Percentiles rank a stretch among this genome's conserved stretches.
phyloP scores from a whole-genome alignment of 2,329 filamentous ascomycete species.

The Neonectria ditissima region DNA sequence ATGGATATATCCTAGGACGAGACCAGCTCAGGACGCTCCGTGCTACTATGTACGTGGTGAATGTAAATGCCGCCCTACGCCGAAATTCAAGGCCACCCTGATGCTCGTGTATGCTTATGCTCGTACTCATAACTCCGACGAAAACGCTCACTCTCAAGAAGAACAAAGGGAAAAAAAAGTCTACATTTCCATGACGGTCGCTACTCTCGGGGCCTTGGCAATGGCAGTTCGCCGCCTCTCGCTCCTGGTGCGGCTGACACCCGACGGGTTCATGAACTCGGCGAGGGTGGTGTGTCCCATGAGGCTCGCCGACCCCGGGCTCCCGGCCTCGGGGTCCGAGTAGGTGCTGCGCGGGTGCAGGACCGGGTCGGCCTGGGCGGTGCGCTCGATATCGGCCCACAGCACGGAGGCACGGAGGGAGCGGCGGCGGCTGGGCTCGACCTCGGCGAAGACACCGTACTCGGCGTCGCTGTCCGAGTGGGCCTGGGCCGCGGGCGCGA shows the following conservation, averaged over 20 bases:
- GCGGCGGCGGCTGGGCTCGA: conserved; percentile 11
- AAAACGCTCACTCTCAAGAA: background rate
- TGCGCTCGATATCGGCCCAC: conserved; percentile 8
- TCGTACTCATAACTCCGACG: background rate
- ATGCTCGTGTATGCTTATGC: background rate
- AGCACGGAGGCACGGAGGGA: conserved; percentile 11
- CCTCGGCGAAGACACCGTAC: conserved; percentile 42
- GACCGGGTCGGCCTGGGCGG: conserved; percentile 4
- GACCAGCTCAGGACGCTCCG: background rate
- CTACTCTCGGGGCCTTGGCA: background rate
- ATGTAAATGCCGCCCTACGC: background rate
- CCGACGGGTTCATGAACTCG: background rate
- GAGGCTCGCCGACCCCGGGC: background rate
- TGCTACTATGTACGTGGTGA: background rate
- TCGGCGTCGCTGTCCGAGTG: conserved; percentile 30
- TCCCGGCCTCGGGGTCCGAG: background rate
- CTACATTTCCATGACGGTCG: conserved; percentile 4
- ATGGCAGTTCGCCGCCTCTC: background rate
- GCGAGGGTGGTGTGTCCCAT: background rate
- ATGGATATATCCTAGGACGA: background rate
- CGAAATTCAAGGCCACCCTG: background rate
- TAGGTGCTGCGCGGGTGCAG: conserved; percentile 24
- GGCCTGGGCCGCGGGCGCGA: background rate
- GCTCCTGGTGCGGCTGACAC: background rate
- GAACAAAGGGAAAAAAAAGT: background rate